Evolutionary conservation across 2,329 filamentous ascomycete species (phyloP).

Genomic region (Cercospora janseana): DNA sequence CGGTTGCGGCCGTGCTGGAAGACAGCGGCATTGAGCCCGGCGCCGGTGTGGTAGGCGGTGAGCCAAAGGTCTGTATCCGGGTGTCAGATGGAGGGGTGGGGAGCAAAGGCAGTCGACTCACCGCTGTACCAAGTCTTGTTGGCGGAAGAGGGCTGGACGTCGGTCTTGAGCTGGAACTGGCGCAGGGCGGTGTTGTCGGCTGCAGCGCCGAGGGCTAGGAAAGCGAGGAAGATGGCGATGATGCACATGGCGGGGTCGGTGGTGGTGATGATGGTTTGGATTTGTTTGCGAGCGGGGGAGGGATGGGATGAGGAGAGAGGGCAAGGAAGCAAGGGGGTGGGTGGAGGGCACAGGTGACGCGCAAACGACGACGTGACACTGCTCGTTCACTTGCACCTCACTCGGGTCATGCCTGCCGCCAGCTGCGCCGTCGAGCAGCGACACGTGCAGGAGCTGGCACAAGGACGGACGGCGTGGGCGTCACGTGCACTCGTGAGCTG

Average conservation of each 20-base stretch:
- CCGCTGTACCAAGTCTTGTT: slow-evolving; percentile 2
- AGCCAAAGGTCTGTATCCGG: slow-evolving; percentile 31
- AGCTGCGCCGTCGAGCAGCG: no score
- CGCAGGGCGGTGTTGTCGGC: slow-evolving; percentile 29
- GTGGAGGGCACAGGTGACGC: neutral
- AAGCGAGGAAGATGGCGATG: slow-evolving; percentile 20
- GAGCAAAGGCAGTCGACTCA: neutral
- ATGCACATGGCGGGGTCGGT: slow-evolving; percentile 21
- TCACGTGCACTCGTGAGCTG: no score
- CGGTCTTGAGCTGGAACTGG: slow-evolving; percentile 34
- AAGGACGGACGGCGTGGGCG: no score
- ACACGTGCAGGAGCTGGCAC: slow-evolving; percentile 3
- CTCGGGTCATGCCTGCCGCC: no score
- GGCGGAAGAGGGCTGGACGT: slow-evolving; percentile 17
- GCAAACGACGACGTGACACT: neutral
- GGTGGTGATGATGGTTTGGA: neutral
- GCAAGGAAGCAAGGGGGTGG: neutral
- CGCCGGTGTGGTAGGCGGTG: slow-evolving; percentile 32
- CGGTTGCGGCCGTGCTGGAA: slow-evolving; percentile 23
- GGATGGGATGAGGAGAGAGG: neutral
- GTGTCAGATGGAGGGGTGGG: neutral
- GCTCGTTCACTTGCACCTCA: neutral
- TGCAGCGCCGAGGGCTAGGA: slow-evolving; percentile 24
- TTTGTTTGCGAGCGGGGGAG: neutral
- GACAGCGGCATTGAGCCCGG: slow-evolving; percentile 34